Evolutionary conservation across 2,329 filamentous ascomycete species (phyloP), one percentile per base, ranked within the genome.

Genomic region (Domatiomyces catenatus): DNA sequence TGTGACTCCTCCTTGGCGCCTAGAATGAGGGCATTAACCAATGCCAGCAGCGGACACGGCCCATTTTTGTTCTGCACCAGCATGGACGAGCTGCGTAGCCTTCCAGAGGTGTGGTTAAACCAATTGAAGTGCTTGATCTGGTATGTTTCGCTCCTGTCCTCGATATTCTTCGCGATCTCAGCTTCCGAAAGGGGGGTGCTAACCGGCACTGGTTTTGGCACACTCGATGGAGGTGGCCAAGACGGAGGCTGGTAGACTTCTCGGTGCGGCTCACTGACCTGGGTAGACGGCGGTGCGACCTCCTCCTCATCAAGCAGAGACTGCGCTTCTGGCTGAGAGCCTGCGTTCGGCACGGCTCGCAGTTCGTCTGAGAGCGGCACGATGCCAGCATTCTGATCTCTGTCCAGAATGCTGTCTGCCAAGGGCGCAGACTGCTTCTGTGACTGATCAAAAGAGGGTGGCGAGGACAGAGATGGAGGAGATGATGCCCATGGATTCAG

Each of bases 31-130:
- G 89, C 89, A 64, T 98, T 98, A 52, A 96, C 89, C 4, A 98
- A 73, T 1, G 92, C 92, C 22, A 98, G 79, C 12, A 98, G 69
- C 1, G 92, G 92, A 65, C 92, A 98, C 1, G 92, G 92, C 0
- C 92, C 92, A 60, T 98, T 98, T 51, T 83, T 80, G 59, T 95
- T 96, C 62, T 98, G 90, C 2, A 93, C 81, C 42, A 96, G 71
- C 50, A 96, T 87, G 0, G 92, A 90, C 0, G 87, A 90, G n/a
- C 76, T 75, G 44, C 86, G 76, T 39, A 86, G 73, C 49, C 79
- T 79, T n/a, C 76, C 73, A 1, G 72, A 64, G 0, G 75, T 71
- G 8, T 64, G 75, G 63, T 95, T 86, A 53, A 81, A 73, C 89
- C 90, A 96, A 54, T 78, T 81, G 54, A 96, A 82, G 53, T 89